These are phyloP conservation scores for Phoma herbarum DNA, from an alignment of 2,329 filamentous ascomycete species.

Conservation along the genomic window DNA sequence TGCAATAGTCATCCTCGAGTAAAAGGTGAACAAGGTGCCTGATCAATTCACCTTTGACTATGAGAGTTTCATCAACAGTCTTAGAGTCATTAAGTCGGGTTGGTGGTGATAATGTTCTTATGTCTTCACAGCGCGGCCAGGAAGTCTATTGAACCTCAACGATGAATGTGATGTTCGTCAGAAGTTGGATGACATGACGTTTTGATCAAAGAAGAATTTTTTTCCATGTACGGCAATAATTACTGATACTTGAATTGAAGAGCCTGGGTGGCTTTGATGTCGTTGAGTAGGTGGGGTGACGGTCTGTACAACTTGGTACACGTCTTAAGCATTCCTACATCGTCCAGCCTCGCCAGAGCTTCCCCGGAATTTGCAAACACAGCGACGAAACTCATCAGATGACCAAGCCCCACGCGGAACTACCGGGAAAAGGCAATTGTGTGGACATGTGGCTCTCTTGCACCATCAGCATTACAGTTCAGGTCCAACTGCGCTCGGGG, in stretches of 20 bases:
- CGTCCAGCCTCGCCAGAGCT: conserved; percentile 1
- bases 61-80: too few species aligned
- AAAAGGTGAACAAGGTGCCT: too few species aligned
- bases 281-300: conserved; percentile 7
- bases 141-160: too few species aligned
- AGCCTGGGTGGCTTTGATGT: neutral
- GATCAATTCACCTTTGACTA: too few species aligned
- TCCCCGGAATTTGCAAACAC: neutral
- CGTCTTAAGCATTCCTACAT: neutral
- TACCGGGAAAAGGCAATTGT: conserved; percentile 15
- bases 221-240: too few species aligned
- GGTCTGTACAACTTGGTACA: conserved; percentile 3
- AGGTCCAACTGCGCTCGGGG: conserved; percentile 18
- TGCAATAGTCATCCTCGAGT: too few species aligned
- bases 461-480: conserved; percentile 14
- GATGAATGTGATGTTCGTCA: too few species aligned
- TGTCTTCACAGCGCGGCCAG: too few species aligned
- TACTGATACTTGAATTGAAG: neutral
- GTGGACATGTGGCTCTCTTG: conserved; percentile 20
- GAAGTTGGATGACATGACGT: too few species aligned
- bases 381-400: conserved; percentile 17
- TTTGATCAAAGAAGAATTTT: too few species aligned
- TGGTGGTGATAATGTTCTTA: too few species aligned
- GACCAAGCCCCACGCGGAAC: conserved; percentile 4
- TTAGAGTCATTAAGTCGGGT: too few species aligned